These are phyloP conservation scores for Borovskyia barvae DNA, from an alignment of 208 protist genomes.

Conservation along the genomic window DNA sequence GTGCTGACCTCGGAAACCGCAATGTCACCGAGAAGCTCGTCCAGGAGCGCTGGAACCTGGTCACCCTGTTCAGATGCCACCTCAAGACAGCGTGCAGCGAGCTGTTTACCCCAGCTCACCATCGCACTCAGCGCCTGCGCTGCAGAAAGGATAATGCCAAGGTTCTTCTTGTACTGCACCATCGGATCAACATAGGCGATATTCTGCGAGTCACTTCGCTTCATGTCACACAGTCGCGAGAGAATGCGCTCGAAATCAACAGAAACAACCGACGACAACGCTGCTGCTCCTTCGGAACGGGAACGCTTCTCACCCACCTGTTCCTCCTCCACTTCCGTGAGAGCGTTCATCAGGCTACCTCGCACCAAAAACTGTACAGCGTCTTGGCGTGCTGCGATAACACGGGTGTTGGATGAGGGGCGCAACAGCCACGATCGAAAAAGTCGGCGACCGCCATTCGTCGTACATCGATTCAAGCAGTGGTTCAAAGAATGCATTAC, in stretches of 20 bases:
- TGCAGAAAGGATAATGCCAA: constrained; percentile 65
- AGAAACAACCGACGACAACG: constrained; percentile 12
- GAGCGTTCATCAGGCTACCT: constrained; percentile 9
- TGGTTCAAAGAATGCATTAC: constrained; percentile 68
- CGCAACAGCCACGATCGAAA: constrained; percentile 84
- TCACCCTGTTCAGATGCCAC: constrained; percentile 2
- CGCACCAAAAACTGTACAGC: constrained; percentile 56
- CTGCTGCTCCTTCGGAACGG: constrained; percentile 12
- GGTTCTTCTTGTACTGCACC: constrained; percentile 81
- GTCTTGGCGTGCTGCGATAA: constrained; percentile 67
- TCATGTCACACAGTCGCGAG: constrained; percentile 75
- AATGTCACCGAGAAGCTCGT: constrained; percentile 54
- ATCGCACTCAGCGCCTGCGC: constrained; percentile 66
- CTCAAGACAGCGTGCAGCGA: constrained; percentile 20
- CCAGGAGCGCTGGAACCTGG: constrained; percentile 45
- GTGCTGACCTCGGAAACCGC: constrained; percentile 35
- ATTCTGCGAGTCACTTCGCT: constrained; percentile 32
- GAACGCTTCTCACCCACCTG: constrained; percentile 26
- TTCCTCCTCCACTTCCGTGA: constrained; percentile 10
- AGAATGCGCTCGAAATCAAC: constrained; percentile 85
- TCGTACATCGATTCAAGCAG: constrained; percentile 65
- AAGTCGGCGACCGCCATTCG: constrained; percentile 78
- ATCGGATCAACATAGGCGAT: constrained; percentile 87
- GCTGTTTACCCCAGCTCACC: constrained; percentile 48
- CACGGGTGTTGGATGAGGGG: constrained; percentile 46